Base-by-base conservation (phyloP, 2,329 filamentous ascomycete genomes). In the Sporothrix pallida region DNA sequence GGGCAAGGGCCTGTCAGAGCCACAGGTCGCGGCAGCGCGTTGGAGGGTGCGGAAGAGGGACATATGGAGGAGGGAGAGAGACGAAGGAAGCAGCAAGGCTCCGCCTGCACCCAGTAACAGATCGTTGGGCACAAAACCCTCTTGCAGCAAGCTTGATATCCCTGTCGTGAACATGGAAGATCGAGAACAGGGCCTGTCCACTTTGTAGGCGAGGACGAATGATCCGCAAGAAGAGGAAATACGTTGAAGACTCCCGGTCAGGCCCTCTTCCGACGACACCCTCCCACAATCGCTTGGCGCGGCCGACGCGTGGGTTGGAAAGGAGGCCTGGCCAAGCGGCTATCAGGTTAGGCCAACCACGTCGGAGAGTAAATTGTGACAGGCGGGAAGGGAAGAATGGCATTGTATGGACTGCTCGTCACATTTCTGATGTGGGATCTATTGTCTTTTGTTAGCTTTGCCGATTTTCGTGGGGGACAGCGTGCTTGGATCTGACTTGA, bases 111-210 rank as follows among this genome's bases (percentile, higher is more conserved):
- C 26, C 60, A 44, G 13, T 1, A n/a, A 15, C 65, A 37, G 31
- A 37, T 52, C 23, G 65, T 68, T 52, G 65, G 65, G 65, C 65
- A 68, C 46, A 52, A 68, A 68, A 7, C 15, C 44, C 5, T 31
- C 31, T 31, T 31, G 31, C 31, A 31, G 31, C 31, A 31, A 31
- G 46, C 44, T 31, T 31, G 63, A n/a, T 52, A 37, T 68, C 44
- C 46, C 52, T 68, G 20, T 48, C 58, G 58, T 63, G 15, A 12
- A 63, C 58, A 44, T 42, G 58, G 58, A 12, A 63, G 31, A 63
- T 63, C 58, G 37, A 13, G 37, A 13, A 46, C 37, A 44, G 60
- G 60, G 60, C 37, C 7, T 46, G 60, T 23, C 60, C 60, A 44
- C n/a, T 20, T 8, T 54, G 17, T 26, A 56, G 23, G 60, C 37